These are phyloP conservation scores for Pseudozyma pruni DNA, from an alignment of 1,284 basidiomycete species.

Conservation along the genomic window DNA sequence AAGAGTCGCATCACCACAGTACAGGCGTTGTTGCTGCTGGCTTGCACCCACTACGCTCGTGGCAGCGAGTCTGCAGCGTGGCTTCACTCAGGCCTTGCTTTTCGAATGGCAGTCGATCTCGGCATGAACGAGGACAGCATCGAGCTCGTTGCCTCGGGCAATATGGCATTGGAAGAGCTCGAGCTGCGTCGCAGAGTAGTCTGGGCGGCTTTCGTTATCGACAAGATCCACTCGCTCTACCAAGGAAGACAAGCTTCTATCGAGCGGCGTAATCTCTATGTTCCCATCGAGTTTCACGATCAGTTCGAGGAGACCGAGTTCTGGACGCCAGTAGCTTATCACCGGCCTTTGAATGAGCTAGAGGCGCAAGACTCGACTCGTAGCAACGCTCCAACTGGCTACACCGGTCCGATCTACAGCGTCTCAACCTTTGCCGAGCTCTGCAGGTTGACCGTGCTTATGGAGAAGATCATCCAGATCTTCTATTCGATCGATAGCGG, in stretches of 20 bases:
- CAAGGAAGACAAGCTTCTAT: slow-evolving; percentile 62
- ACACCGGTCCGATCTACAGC: slow-evolving; percentile 56
- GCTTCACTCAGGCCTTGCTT: slow-evolving; percentile 62
- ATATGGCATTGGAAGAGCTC: slow-evolving; percentile 51
- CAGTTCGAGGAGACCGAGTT: slow-evolving; percentile 63
- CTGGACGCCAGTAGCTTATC: slow-evolving; percentile 63
- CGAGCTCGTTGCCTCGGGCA: slow-evolving; percentile 38
- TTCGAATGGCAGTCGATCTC: slow-evolving; percentile 63
- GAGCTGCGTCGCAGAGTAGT: slow-evolving; percentile 61
- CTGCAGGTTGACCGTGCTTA: slow-evolving; percentile 59
- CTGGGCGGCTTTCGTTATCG: slow-evolving; percentile 57
- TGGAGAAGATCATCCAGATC: slow-evolving; percentile 43
- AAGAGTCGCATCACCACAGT: slow-evolving; percentile 61
- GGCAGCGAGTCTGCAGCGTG: slow-evolving; percentile 60
- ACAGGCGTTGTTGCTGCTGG: slow-evolving; percentile 62
- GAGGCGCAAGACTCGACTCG: too few relatives aligned
- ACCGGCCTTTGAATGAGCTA: slow-evolving; percentile 7
- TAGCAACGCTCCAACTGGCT: slow-evolving; percentile 13
- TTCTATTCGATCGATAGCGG: slow-evolving; percentile 23
- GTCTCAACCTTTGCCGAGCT: slow-evolving; percentile 63
- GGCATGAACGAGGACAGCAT: slow-evolving; percentile 58
- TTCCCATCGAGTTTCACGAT: slow-evolving; percentile 60
- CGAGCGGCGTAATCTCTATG: slow-evolving; percentile 49
- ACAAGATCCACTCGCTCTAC: slow-evolving; percentile 66
- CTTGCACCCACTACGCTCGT: slow-evolving; percentile 60